Percentiles rank a stretch among this genome's conserved stretches.
phyloP scores from a whole-genome alignment of 495 filamentous ascomycete genomes.

The Pyronema domesticum region DNA sequence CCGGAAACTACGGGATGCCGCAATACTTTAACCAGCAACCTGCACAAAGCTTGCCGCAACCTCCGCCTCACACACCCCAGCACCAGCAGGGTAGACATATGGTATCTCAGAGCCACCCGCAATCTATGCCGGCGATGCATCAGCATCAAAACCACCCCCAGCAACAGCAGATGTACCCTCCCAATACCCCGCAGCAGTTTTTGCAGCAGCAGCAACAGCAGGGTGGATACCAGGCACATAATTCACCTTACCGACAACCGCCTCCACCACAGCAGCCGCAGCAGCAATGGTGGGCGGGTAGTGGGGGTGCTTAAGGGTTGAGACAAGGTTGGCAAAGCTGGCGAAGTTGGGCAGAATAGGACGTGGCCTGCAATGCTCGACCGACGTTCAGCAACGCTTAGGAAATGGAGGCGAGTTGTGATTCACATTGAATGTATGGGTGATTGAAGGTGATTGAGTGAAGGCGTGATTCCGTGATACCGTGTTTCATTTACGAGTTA shows the following conservation, averaged over 20 bases:
- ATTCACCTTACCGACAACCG: background rate
- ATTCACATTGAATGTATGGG: too few species aligned
- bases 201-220: conserved; percentile 28
- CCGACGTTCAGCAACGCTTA: too few species aligned
- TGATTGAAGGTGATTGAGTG: too few species aligned
- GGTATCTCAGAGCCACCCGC: conserved; percentile 16
- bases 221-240: conserved; percentile 23
- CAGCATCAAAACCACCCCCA: conserved; percentile 35
- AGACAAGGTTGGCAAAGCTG: background rate
- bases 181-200: conserved; percentile 44
- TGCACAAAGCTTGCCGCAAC: conserved; percentile 33
- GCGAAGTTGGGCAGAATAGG: too few species aligned
- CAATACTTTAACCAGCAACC: conserved; percentile 27
- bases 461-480: too few species aligned
- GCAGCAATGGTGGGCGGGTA: conserved; percentile 12
- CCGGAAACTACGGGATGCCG: conserved; percentile 21
- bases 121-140: conserved; percentile 38
- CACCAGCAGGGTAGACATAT: conserved; percentile 38
- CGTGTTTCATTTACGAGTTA: too few species aligned
- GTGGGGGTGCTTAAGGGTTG: conserved; percentile 5
- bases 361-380: too few species aligned
- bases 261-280: conserved; percentile 1
- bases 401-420: too few species aligned
- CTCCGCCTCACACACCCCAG: conserved; percentile 34
- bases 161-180: conserved; percentile 38